These are phyloP conservation scores for Cunninghamia lanceolata DNA, from an alignment of 75 land plant species.

Conservation along the genomic window DNA sequence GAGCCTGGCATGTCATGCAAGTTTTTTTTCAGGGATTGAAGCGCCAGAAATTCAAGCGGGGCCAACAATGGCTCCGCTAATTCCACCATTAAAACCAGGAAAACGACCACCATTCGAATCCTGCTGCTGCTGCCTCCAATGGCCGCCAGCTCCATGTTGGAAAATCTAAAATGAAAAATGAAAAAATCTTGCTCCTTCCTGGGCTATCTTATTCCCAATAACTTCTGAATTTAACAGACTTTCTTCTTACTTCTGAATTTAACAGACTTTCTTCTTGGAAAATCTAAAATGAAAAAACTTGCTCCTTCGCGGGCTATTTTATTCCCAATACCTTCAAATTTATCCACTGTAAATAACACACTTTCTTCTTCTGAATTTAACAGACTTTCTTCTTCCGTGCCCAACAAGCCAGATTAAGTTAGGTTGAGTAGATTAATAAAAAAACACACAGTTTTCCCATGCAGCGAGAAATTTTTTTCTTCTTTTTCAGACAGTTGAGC, in stretches of 20 bases:
- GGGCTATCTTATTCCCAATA: neutral
- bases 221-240: neutral
- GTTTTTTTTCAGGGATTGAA: slow-evolving; percentile 44
- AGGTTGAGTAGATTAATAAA: neutral
- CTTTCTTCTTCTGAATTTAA: neutral
- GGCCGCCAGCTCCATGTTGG: neutral
- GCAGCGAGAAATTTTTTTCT: neutral
- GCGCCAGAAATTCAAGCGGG: slow-evolving; percentile 60
- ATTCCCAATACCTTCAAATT: neutral
- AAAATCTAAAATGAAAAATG: neutral
- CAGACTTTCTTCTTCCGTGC: neutral
- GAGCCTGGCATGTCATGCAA: slow-evolving; percentile 59
- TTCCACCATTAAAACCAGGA: neutral
- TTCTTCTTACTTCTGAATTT: too few species aligned
- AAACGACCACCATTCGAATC: neutral
- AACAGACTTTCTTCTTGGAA: neutral
- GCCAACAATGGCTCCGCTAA: slow-evolving; percentile 22
- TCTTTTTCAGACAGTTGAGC: neutral
- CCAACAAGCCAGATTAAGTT: neutral
- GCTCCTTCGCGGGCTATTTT: too few species aligned
- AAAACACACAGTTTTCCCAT: too few species aligned
- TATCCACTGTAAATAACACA: neutral
- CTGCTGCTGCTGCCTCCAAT: neutral
- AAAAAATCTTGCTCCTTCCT: neutral
- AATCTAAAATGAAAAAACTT: too few species aligned